These are phyloP conservation scores for Malus orientalis DNA, from an alignment of 306 rosid species.

Conservation along the genomic window DNA sequence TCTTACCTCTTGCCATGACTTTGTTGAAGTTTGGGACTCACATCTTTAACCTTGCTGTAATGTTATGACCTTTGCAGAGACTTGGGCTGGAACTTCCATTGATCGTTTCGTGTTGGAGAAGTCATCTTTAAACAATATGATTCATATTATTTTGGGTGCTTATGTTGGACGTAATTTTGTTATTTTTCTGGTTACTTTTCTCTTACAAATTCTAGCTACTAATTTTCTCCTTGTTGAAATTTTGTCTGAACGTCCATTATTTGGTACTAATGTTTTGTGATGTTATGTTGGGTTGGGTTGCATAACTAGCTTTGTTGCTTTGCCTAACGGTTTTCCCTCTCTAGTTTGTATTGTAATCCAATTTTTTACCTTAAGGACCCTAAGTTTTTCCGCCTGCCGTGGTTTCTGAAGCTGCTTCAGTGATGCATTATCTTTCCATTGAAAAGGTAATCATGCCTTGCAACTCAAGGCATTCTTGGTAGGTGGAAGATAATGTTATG, in stretches of 20 bases:
- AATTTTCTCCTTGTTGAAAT: constrained; percentile 32
- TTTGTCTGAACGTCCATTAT: constrained; percentile 29
- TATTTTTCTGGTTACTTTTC: constrained; percentile 25
- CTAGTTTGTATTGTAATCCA: constrained; percentile 12
- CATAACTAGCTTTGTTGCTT: constrained; percentile 23
- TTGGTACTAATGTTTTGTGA: constrained; percentile 34
- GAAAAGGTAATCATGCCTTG: constrained; percentile 1
- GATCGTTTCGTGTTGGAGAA: constrained; percentile 35
- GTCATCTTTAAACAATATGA: constrained; percentile 30
- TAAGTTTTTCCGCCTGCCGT: not conserved
- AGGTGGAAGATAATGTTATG: not conserved
- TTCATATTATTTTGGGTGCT: constrained; percentile 28
- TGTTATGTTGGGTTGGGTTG: constrained; percentile 23
- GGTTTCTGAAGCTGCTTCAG: not conserved
- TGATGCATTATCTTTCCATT: not conserved
- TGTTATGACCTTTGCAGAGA: constrained; percentile 98
- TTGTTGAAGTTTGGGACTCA: constrained; percentile 99
- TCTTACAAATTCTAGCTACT: constrained; percentile 39
- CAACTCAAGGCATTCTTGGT: not conserved
- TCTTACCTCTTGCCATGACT: constrained; percentile 99
- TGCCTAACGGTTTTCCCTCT: constrained; percentile 33
- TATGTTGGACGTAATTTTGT: constrained; percentile 38
- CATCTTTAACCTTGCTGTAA: constrained; percentile 98
- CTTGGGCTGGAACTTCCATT: constrained; percentile 44
- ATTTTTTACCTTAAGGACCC: constrained; percentile 22